phyloP scores from a whole-genome alignment of 352 stramenopile genomes.

The Pythium brachiatum region DNA sequence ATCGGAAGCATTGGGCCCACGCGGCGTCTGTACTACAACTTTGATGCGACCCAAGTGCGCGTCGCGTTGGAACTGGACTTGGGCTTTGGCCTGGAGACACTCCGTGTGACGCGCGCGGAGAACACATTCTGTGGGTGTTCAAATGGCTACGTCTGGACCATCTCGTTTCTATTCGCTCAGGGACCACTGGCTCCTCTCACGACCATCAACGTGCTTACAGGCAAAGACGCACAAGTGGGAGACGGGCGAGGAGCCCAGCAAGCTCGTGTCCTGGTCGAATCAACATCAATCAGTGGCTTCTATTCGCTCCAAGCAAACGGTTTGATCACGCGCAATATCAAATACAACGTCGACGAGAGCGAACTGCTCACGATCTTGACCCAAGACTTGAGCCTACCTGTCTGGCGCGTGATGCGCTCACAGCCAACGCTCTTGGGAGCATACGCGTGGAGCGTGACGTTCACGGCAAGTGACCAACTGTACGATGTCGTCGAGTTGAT shows the following conservation, averaged over 20 bases:
- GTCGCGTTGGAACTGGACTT: conserved; percentile 77
- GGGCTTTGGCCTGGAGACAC: conserved; percentile 56
- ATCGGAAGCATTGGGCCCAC: conserved; percentile 52
- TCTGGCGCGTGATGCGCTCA: conserved; percentile 55
- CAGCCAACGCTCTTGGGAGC: conserved; percentile 36
- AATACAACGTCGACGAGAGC: conserved; percentile 51
- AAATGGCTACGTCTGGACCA: conserved; percentile 69
- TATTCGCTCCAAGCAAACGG: conserved; percentile 64
- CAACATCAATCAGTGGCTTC: conserved; percentile 56
- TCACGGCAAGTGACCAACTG: conserved; percentile 52
- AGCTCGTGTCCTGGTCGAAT: conserved; percentile 54
- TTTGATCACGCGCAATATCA: conserved; percentile 64
- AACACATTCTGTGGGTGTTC: conserved; percentile 77
- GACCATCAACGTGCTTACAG: conserved; percentile 48
- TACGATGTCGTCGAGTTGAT: conserved; percentile 63
- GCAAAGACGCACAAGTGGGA: conserved; percentile 49
- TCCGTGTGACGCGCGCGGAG: conserved; percentile 46
- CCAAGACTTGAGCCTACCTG: conserved; percentile 53
- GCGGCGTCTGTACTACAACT: conserved; percentile 61
- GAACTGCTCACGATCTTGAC: conserved; percentile 59
- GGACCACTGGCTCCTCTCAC: conserved; percentile 51
- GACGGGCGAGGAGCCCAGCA: conserved; percentile 41
- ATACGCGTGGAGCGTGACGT: conserved; percentile 80
- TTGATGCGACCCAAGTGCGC: conserved; percentile 59
- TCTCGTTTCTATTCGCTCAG: conserved; percentile 75